Evolutionary conservation across 192 early-diverging fungal species (phyloP).

Genomic region (Mortierella claussenii): DNA sequence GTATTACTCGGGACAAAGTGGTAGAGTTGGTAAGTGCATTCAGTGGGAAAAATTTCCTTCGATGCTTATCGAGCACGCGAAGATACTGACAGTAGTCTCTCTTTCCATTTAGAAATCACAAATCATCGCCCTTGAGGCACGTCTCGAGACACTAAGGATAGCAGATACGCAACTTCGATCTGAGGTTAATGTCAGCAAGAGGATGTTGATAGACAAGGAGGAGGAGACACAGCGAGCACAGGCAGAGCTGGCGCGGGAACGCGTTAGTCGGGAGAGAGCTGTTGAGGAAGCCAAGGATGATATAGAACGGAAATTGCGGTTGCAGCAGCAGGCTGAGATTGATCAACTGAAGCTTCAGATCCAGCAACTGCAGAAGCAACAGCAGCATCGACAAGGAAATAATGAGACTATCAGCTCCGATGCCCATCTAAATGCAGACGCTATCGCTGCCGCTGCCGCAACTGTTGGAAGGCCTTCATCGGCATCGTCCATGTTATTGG

Average conservation of each 20-base stretch:
- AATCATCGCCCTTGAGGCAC: conserved; percentile 23
- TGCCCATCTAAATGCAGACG: not conserved
- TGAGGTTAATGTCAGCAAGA: conserved; percentile 21
- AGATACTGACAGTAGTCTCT: not conserved
- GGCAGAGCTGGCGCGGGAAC: conserved; percentile 31
- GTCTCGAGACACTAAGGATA: conserved; percentile 29
- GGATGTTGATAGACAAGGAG: conserved; percentile 27
- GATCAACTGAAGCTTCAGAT: conserved; percentile 40
- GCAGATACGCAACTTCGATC: conserved; percentile 45
- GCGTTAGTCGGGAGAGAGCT: conserved; percentile 25
- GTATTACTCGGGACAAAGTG: conserved; percentile 15
- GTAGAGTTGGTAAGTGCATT: conserved; percentile 24
- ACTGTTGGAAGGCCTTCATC: conserved; percentile 7
- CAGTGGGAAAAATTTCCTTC: not conserved
- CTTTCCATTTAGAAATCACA: conserved; percentile 38
- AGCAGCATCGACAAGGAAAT: conserved; percentile 9
- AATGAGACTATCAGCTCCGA: not conserved
- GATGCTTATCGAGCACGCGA: not conserved
- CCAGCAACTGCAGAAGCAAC: conserved; percentile 28
- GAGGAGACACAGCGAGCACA: conserved; percentile 34
- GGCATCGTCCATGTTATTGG: not conserved
- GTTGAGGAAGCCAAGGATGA: conserved; percentile 44
- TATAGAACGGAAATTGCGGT: conserved; percentile 30
- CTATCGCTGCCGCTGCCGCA: not conserved
- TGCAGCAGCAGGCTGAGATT: conserved; percentile 24